These are phyloP conservation scores for Croton laevigatus DNA, from an alignment of 441 rosid genomes.

Conservation along the genomic window DNA sequence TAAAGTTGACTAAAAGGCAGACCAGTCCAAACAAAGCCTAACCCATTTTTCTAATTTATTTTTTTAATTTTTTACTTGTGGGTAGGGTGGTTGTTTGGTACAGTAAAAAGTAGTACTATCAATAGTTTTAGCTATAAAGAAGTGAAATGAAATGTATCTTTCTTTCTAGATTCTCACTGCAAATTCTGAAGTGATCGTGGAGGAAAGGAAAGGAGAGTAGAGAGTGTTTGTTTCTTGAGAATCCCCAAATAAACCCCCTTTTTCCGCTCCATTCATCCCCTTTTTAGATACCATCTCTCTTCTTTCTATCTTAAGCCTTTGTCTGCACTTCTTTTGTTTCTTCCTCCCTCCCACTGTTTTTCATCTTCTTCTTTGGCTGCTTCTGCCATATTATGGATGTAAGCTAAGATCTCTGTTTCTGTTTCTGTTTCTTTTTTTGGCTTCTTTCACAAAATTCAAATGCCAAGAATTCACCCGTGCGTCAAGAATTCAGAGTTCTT, in stretches of 20 bases:
- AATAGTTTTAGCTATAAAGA: too few relatives aligned
- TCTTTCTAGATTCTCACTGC: constrained; percentile 32
- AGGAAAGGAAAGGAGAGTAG: not conserved
- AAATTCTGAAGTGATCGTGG: constrained; percentile 16
- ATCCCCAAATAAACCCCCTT: constrained; percentile 12
- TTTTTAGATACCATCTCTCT: not conserved
- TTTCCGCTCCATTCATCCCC: constrained; percentile 1
- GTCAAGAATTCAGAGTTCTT: too few relatives aligned
- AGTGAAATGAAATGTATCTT: constrained; percentile 25
- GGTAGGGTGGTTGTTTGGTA: not conserved
- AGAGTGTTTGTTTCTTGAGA: constrained; percentile 4
- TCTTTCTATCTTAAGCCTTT: not conserved
- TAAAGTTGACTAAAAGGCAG: constrained; percentile 10
- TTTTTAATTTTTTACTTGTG: not conserved
- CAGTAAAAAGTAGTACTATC: too few relatives aligned
- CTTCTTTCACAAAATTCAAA: not conserved
- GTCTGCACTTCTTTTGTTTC: not conserved
- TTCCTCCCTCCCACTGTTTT: not conserved
- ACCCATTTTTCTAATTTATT: not conserved
- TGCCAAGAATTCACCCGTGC: too few relatives aligned
- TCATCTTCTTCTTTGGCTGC: not conserved
- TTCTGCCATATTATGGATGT: constrained; percentile 39
- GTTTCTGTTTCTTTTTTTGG: not conserved
- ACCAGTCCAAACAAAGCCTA: not conserved
- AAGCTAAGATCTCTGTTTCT: constrained; percentile 14